Evolutionary conservation across 805 yeast species (phyloP).

Genomic region (Kodamaea restingae): DNA sequence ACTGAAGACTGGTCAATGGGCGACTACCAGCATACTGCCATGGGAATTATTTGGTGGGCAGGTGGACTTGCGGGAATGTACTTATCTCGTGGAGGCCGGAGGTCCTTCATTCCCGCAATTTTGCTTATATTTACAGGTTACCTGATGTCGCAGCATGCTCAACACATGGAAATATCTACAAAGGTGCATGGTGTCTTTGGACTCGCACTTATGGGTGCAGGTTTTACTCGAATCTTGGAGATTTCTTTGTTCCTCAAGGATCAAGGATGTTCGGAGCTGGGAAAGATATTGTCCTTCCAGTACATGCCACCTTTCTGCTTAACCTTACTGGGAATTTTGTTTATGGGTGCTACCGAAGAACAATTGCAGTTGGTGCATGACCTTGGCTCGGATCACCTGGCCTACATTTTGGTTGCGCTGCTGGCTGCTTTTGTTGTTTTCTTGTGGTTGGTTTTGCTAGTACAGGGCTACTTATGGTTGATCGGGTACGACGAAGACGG

Average conservation of each 20-base stretch:
- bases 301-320: constrained; percentile 81
- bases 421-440: constrained; percentile 72
- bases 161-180: constrained; percentile 70
- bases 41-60: constrained; percentile 97
- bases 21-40: constrained; percentile 90
- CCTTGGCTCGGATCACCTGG: constrained; percentile 78
- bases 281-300: constrained; percentile 66
- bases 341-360: constrained; percentile 93
- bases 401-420: constrained; percentile 68
- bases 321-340: constrained; percentile 71
- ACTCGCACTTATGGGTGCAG: constrained; percentile 71
- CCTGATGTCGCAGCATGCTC: constrained; percentile 90
- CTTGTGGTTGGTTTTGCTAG: constrained; percentile 58
- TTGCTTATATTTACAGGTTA: constrained; percentile 86
- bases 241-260: constrained; percentile 74
- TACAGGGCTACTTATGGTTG: constrained; percentile 52
- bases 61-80: constrained; percentile 86
- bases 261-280: constrained; percentile 35
- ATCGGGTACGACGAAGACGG: constrained; percentile 43
- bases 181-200: constrained; percentile 90
- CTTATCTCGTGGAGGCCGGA: constrained; percentile 54
- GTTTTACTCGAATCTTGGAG: constrained; percentile 71
- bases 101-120: constrained; percentile 77
- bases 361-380: constrained; percentile 68
- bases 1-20: constrained; percentile 85